A percentile compares a stretch with the other conserved stretches of the same genome.
phyloP scores from a whole-genome alignment of 768 basidiomycete genomes.

The Hericium coralloides region DNA sequence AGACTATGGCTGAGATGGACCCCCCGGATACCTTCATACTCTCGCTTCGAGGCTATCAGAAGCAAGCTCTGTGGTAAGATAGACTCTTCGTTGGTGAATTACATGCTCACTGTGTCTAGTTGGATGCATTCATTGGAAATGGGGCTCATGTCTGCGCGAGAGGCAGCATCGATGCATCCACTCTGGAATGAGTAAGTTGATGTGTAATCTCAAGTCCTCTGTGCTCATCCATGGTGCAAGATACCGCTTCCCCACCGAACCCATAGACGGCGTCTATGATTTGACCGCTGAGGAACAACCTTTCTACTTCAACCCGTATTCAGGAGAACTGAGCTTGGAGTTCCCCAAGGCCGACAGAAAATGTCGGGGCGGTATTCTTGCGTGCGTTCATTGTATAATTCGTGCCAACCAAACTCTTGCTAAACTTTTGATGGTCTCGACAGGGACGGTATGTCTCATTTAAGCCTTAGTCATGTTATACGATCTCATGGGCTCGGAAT shows the following conservation, averaged over 20 bases:
- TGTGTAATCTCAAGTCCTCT: not conserved
- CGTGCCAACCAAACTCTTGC: no score
- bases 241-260: conserved; percentile 64
- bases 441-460: conserved; percentile 26
- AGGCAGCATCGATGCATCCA: conserved; percentile 77
- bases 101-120: conserved; percentile 26
- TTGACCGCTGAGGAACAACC: conserved; percentile 68
- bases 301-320: conserved; percentile 90
- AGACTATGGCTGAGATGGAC: conserved; percentile 69
- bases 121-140: conserved; percentile 92
- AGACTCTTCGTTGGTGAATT: not conserved
- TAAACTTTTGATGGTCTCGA: no score
- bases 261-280: conserved; percentile 54
- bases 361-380: conserved; percentile 83
- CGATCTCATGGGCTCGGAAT: not conserved
- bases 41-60: conserved; percentile 80
- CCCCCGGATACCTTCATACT: conserved; percentile 70
- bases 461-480: not conserved
- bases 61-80: conserved; percentile 75
- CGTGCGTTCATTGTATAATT: conserved; percentile 37
- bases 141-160: conserved; percentile 59
- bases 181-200: conserved; percentile 81
- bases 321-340: conserved; percentile 77
- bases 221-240: conserved; percentile 28
- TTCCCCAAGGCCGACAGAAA: conserved; percentile 77